phyloP scores from a whole-genome alignment of 768 basidiomycete genomes.

The Cystofilobasidium capitatum region DNA sequence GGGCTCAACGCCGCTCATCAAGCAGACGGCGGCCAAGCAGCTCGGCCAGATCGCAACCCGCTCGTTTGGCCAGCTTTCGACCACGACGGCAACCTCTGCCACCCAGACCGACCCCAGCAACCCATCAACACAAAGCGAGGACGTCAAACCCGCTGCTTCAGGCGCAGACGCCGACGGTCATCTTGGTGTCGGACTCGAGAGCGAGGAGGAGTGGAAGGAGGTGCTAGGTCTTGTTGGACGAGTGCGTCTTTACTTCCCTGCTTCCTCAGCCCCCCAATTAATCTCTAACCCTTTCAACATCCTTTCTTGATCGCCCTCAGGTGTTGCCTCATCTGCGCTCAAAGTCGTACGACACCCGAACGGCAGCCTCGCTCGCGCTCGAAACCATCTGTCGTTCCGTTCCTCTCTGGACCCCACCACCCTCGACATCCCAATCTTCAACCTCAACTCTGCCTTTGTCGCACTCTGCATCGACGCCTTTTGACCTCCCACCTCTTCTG shows the following conservation, averaged over 20 bases:
- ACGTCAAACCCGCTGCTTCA: neutral
- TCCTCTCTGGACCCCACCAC: constrained; percentile 62
- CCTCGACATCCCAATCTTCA: constrained; percentile 16
- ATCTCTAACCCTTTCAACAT: neutral
- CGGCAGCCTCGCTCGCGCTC: constrained; percentile 77
- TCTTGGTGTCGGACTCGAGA: constrained; percentile 16
- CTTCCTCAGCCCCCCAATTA: neutral
- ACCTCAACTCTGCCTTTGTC: constrained; percentile 46
- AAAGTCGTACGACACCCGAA: constrained; percentile 82
- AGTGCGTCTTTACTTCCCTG: constrained; percentile 45
- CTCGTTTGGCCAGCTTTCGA: constrained; percentile 56
- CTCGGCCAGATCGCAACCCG: constrained; percentile 75
- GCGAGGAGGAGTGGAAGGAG: constrained; percentile 67
- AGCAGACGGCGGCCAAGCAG: constrained; percentile 93
- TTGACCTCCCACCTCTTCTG: constrained; percentile 63
- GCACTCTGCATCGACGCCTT: neutral
- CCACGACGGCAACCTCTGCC: constrained; percentile 46
- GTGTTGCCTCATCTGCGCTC: constrained; percentile 85
- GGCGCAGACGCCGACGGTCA: constrained; percentile 7
- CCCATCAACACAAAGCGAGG: neutral
- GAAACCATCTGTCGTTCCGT: constrained; percentile 76
- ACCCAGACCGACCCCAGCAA: constrained; percentile 49
- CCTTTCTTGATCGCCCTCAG: constrained; percentile 41
- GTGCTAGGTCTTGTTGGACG: constrained; percentile 82
- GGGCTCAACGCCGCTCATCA: constrained; percentile 78